phyloP scores from a whole-genome alignment of 352 stramenopile species.

The Aphanomyces astaci region DNA sequence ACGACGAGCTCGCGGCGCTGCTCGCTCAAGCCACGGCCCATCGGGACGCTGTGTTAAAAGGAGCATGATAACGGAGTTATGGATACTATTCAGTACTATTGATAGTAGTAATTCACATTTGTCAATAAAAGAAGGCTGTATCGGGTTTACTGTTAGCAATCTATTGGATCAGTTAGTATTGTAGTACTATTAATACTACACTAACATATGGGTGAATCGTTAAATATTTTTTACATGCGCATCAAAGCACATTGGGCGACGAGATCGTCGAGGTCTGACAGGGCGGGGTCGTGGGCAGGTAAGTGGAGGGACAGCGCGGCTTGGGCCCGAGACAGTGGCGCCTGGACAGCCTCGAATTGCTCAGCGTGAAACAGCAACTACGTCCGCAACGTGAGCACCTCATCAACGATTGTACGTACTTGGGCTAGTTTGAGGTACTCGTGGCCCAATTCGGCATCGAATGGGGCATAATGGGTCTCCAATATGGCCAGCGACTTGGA shows the following conservation, averaged over 20 bases:
- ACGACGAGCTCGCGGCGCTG: not conserved
- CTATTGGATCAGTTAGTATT: too few relatives aligned
- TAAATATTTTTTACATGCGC: too few relatives aligned
- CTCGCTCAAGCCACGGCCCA: not conserved
- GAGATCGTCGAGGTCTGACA: not conserved
- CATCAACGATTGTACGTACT: too few relatives aligned
- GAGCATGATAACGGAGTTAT: too few relatives aligned
- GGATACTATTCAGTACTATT: too few relatives aligned
- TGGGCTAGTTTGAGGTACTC: conserved; percentile 14
- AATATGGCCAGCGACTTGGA: not conserved
- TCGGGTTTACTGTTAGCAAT: too few relatives aligned
- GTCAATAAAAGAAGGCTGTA: too few relatives aligned
- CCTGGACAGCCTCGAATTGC: not conserved
- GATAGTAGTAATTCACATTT: too few relatives aligned
- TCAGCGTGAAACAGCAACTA: conserved; percentile 11
- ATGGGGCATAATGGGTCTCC: not conserved
- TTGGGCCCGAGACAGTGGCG: not conserved
- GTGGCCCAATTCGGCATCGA: conserved; percentile 12
- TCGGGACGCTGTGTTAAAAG: not conserved
- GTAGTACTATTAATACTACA: too few relatives aligned
- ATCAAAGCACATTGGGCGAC: too few relatives aligned
- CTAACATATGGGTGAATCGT: too few relatives aligned
- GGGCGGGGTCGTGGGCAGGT: not conserved
- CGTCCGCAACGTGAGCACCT: too few relatives aligned
- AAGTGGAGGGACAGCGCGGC: not conserved